Evolutionary conservation across 2,329 filamentous ascomycete genomes (phyloP).

Genomic region (Penicillium sp.): DNA sequence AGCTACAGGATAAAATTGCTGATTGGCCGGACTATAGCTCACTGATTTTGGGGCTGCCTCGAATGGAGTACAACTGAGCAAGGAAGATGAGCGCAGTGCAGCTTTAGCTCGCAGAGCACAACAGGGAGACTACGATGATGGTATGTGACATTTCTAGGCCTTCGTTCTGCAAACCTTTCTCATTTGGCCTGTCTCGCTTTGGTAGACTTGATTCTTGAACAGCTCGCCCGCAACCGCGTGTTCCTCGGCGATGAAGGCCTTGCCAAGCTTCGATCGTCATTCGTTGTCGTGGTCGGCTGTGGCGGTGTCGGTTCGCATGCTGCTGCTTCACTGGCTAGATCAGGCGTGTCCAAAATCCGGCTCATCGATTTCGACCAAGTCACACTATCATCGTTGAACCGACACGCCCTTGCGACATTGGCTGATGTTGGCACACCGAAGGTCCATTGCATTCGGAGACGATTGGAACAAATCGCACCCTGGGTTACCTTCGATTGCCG

Average conservation of each 20-base stretch:
- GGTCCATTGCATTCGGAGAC: conserved; percentile 69
- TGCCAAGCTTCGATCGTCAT: conserved; percentile 66
- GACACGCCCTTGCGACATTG: conserved; percentile 89
- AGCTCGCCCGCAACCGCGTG: conserved; percentile 82
- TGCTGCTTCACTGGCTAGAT: conserved; percentile 72
- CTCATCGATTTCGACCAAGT: conserved; percentile 97
- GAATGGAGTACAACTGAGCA: conserved; percentile 26
- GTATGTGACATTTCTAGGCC: conserved; percentile 24
- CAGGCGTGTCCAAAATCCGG: conserved; percentile 76
- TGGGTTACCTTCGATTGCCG: conserved; percentile 85
- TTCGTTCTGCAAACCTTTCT: conserved; percentile 1
- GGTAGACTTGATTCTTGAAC: conserved; percentile 78
- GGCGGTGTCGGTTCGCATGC: conserved; percentile 94
- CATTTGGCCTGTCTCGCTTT: background rate
- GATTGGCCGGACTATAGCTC: conserved; percentile 38
- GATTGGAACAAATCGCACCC: conserved; percentile 76
- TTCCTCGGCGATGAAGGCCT: conserved; percentile 81
- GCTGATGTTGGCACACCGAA: conserved; percentile 90
- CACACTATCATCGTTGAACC: conserved; percentile 82
- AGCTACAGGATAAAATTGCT: conserved; percentile 18
- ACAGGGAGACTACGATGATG: conserved; percentile 57
- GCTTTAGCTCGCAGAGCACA: conserved; percentile 53
- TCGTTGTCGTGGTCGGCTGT: conserved; percentile 82
- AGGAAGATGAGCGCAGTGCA: conserved; percentile 51
- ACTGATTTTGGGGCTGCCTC: conserved; percentile 43